Base-by-base conservation (phyloP, 768 basidiomycete genomes). In the Coprinopsis marcescibilis region DNA sequence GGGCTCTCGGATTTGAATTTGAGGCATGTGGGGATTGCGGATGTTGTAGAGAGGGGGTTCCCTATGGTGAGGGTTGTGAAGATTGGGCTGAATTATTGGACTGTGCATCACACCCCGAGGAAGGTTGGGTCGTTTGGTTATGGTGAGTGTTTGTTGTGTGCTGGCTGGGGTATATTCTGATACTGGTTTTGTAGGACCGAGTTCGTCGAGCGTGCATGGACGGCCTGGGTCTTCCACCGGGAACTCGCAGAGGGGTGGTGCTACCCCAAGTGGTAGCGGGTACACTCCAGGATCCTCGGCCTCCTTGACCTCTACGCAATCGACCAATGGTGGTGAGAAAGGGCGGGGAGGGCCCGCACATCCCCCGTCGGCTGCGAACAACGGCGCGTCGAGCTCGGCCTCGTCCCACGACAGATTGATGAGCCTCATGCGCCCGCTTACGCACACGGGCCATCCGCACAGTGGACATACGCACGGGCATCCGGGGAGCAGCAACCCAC, bases 31-130 rank as follows among this genome's bases (percentile, higher is more conserved):
- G n/a, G n/a, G n/a, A n/a, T n/a, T n/a, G 55, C 65, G 15, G 63
- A 58, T 8, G 63, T 82, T 8, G 68, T 84, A 19, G 77, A 79
- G 51, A 71, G 72, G 13, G 80, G 80, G 2, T 85, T 85, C 60
- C 77, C 80, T 0, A 77, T 73, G 65, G 78, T 80, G 6, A 70
- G 73, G 1, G 69, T 85, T 15, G 66, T 80, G 30, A 69, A 74
- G 3, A 59, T 83, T 21, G 80, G 78, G 23, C 68, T 65, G 43
- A 68, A 63, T 34, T 75, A 81, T 50, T 84, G 75, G 69, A 79
- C 74, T 3, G 76, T 83, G 7, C 52, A 57, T 7, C 53, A 52
- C n/a, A n/a, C n/a, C n/a, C n/a, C n/a, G 30, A 55, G 57, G 37
- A 49, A 54, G 6, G 7, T 43, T 6, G 41, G 26, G 5, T 10